Evolutionary conservation across 228 moss, liverwort and hornwort species (phyloP).

Genomic region (Sphagnum fallax): DNA sequence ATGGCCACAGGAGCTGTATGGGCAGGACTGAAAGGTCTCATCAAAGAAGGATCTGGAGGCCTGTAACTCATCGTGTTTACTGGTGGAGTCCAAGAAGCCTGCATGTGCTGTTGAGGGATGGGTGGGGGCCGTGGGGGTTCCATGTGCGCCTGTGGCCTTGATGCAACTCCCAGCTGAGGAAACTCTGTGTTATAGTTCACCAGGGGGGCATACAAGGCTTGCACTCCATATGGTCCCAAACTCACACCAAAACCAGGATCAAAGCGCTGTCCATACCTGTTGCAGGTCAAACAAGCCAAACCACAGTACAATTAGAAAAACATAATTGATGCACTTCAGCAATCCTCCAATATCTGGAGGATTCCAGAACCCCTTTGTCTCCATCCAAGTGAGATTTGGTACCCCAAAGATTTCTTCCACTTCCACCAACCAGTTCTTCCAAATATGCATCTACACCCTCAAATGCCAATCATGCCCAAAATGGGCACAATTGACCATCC

Average conservation of each 20-base stretch:
- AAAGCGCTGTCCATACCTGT: constrained; percentile 85
- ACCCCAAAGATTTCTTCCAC: not conserved
- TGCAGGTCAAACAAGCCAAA: not conserved
- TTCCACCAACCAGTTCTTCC: not conserved
- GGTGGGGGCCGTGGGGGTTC: constrained; percentile 81
- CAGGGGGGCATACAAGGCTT: constrained; percentile 85
- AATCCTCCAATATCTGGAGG: not conserved
- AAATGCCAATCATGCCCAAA: too few relatives aligned
- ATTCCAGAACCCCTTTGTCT: too few relatives aligned
- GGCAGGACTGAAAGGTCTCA: constrained; percentile 61
- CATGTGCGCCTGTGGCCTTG: constrained; percentile 79
- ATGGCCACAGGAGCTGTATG: constrained; percentile 84
- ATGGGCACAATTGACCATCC: too few relatives aligned
- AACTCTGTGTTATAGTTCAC: constrained; percentile 98
- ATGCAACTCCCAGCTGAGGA: constrained; percentile 80
- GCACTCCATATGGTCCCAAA: constrained; percentile 68
- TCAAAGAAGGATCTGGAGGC: constrained; percentile 59
- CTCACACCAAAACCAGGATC: constrained; percentile 97
- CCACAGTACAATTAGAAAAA: not conserved
- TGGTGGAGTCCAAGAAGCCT: constrained; percentile 63
- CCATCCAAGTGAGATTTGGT: too few relatives aligned
- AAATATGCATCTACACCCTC: too few relatives aligned
- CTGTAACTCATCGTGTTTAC: constrained; percentile 67
- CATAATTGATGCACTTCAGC: not conserved
- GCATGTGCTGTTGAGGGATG: constrained; percentile 75